Evolutionary conservation across 257 asterid species (phyloP).

Genomic region (Nicotiana attenuata): DNA sequence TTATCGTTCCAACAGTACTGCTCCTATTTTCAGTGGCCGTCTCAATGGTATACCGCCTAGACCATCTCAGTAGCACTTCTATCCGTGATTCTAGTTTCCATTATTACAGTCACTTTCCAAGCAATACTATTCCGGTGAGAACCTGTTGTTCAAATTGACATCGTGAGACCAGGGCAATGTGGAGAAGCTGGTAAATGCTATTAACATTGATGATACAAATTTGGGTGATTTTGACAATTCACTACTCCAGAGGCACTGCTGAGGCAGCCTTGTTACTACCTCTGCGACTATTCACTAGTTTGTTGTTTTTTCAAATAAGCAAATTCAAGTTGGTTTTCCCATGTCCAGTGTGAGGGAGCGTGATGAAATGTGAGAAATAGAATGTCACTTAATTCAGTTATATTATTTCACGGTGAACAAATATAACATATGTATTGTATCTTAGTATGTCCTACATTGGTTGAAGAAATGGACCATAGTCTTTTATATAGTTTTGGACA

Average conservation of each 20-base stretch:
- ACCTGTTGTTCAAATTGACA: not conserved
- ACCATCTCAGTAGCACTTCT: too few relatives aligned
- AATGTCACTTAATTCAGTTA: not conserved
- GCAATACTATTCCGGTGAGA: not conserved
- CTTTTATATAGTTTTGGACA: not conserved
- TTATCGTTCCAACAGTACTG: not conserved
- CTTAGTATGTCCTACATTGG: not conserved
- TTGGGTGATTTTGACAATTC: not conserved
- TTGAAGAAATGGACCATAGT: not conserved
- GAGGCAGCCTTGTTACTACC: not conserved
- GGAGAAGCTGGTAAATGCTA: not conserved
- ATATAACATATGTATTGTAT: not conserved
- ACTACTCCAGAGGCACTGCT: not conserved
- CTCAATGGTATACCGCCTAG: not conserved
- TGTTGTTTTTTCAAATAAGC: too few relatives aligned
- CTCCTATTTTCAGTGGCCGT: not conserved
- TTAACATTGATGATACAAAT: not conserved
- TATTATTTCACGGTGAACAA: not conserved
- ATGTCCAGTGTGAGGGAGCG: not conserved
- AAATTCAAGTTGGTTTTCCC: not conserved
- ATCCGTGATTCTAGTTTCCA: not conserved
- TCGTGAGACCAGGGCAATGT: not conserved
- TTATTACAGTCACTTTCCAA: not conserved
- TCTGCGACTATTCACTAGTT: not conserved
- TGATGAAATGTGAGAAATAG: not conserved